Evolutionary conservation across 352 stramenopile genomes (phyloP).

Genomic region (Phytophthora foliorum): DNA sequence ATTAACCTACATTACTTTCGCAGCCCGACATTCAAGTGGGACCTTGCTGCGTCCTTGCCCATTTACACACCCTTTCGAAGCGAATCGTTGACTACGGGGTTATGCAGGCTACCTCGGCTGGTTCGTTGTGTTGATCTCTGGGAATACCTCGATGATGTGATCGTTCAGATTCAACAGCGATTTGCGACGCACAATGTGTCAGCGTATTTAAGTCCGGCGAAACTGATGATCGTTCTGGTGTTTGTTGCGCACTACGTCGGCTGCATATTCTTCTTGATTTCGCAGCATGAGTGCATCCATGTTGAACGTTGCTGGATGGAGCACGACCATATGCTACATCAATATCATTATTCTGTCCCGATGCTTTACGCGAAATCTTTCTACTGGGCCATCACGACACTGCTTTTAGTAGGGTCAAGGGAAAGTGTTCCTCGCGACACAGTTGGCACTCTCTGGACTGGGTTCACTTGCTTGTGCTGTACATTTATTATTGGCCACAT

Average conservation of each 20-base stretch:
- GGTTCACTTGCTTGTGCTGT: constrained; percentile 67
- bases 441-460: constrained; percentile 64
- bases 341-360: constrained; percentile 54
- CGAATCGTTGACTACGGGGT: constrained; percentile 44
- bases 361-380: constrained; percentile 75
- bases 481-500: constrained; percentile 84
- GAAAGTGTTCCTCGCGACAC: constrained; percentile 70
- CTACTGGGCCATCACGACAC: constrained; percentile 79
- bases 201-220: constrained; percentile 63
- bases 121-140: constrained; percentile 50
- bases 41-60: constrained; percentile 54
- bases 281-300: constrained; percentile 54
- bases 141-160: constrained; percentile 53
- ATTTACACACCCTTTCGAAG: constrained; percentile 61
- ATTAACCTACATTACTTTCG: constrained; percentile 52
- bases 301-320: constrained; percentile 66
- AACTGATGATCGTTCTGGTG: constrained; percentile 65
- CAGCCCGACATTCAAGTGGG: constrained; percentile 46
- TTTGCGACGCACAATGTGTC: constrained; percentile 59
- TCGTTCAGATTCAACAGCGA: constrained; percentile 47
- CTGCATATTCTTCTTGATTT: constrained; percentile 81
- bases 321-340: constrained; percentile 70
- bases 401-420: constrained; percentile 71
- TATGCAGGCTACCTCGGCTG: constrained; percentile 62
- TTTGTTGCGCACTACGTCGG: constrained; percentile 70